A percentile compares a stretch with the other conserved stretches of the same genome.
Conservation (phyloP, 345 rosid genomes). For the Mercurialis annua region DNA sequence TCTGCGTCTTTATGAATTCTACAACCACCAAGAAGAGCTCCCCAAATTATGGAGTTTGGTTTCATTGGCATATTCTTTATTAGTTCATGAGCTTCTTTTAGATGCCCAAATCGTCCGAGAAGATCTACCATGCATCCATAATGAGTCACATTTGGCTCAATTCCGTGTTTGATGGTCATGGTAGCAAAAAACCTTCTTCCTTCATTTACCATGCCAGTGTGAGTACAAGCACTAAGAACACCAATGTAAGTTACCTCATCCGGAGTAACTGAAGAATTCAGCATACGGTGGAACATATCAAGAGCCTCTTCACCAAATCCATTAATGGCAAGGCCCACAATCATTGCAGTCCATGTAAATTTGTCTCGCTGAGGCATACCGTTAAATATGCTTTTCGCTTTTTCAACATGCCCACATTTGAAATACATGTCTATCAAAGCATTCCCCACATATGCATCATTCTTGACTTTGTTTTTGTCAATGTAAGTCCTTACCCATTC, state of each 20-base stretch:
- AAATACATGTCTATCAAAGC: slow-evolving; percentile 29
- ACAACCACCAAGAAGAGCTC: slow-evolving; percentile 25
- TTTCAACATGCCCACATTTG: slow-evolving; percentile 25
- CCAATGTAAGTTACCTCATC: slow-evolving; percentile 21
- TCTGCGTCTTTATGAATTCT: slow-evolving; percentile 24
- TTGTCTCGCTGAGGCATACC: slow-evolving; percentile 6
- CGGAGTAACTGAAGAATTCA: slow-evolving; percentile 20
- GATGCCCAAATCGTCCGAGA: slow-evolving; percentile 23
- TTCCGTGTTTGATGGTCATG: slow-evolving; percentile 17
- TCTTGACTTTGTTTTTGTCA: slow-evolving; percentile 20
- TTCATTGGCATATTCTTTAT: slow-evolving; percentile 22
- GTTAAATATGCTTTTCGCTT: slow-evolving; percentile 12
- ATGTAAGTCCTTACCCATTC: slow-evolving; percentile 27
- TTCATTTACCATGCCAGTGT: slow-evolving; percentile 24
- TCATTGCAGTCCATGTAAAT: slow-evolving; percentile 25
- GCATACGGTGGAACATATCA: slow-evolving; percentile 23
- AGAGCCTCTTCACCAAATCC: slow-evolving; percentile 28
- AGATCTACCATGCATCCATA: slow-evolving; percentile 29
- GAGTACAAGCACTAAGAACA: slow-evolving; percentile 26
- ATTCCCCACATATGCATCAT: slow-evolving; percentile 17
- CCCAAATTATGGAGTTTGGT: slow-evolving; percentile 27
- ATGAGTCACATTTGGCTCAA: slow-evolving; percentile 23
- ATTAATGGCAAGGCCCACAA: slow-evolving; percentile 22
- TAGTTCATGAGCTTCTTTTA: slow-evolving; percentile 24
- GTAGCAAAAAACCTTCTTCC: slow-evolving; percentile 19